Evolutionary conservation across 1,139 yeast genomes (phyloP), one percentile per base, ranked within the genome.

Genomic region (Blastobotrys illinoisensis): DNA sequence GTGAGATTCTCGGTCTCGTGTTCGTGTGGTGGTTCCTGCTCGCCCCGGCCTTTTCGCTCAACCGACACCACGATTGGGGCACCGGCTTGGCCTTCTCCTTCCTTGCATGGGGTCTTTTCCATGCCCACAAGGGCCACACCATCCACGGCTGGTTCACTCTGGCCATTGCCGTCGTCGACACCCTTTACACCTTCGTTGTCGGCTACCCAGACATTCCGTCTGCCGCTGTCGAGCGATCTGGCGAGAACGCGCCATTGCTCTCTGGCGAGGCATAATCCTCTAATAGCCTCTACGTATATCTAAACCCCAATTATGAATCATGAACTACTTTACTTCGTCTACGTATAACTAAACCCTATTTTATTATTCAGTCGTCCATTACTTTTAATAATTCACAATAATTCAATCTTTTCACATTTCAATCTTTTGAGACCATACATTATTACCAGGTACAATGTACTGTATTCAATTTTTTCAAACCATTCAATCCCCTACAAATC

Each of bases 11-110:
- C 24, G 87, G 93, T 56, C 87, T 88, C 69, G 70, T 86, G 21
- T 75, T 86, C 59, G 80, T 88, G 64, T 88, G 96, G 95, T 86
- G 83, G 69, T 85, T 85, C 71, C 74, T 88, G 62, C 60, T 86
- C 45, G 81, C 83, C 50, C 95, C 95, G 23, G 75, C 75, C 20
- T 67, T 80, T 58, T 78, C 83, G 65, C 67, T 87, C 61, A 70
- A 79, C 26, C 70, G 83, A 47, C 84, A 78, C 68, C 80, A 81
- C 59, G 96, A 88, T 71, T 88, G 87, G 81, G 83, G 85, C 2
- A 71, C 83, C 54, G 91, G 89, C 7, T 69, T 86, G 48, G 73
- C 83, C 50, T 75, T 83, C 19, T 70, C 85, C 28, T 76, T 21
- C 50, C 49, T 53, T 44, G 44, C 53, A 14, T 53, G 52, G 52